Conservation (phyloP, 2,329 filamentous ascomycete species). For the Proliferodiscus dingleyae region DNA sequence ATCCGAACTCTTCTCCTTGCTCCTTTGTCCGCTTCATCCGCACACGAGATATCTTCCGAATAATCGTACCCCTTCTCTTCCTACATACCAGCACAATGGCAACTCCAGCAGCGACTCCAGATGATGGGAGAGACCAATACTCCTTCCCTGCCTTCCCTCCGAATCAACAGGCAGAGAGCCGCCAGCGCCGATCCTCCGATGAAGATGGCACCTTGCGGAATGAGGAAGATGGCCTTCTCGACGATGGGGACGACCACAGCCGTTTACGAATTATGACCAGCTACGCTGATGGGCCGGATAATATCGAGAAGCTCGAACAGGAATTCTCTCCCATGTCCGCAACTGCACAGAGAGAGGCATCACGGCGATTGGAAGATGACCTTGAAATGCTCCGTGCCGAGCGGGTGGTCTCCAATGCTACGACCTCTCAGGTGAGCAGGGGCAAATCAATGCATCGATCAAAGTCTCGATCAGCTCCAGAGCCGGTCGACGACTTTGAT, state of each 20-base stretch:
- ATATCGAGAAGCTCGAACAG: constrained; percentile 19
- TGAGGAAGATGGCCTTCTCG: constrained; percentile 15
- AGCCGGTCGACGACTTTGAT: constrained; percentile 54
- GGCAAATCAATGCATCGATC: constrained; percentile 35
- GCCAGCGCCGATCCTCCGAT: constrained; percentile 26
- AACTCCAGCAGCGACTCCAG: constrained; percentile 26
- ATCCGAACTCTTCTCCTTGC: background rate
- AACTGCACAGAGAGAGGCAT: constrained; percentile 54
- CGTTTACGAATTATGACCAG: constrained; percentile 45
- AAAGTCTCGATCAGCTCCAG: constrained; percentile 47
- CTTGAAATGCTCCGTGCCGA: constrained; percentile 61
- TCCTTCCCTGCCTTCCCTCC: constrained; percentile 29
- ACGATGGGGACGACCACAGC: constrained; percentile 32
- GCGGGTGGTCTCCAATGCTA: constrained; percentile 41
- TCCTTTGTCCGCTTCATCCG: background rate
- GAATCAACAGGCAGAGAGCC: constrained; percentile 8
- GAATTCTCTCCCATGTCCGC: constrained; percentile 39
- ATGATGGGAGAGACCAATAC: constrained; percentile 28
- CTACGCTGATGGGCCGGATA: constrained; percentile 31
- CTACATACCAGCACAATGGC: constrained; percentile 19
- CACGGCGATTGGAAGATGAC: constrained; percentile 60
- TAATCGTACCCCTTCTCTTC: background rate
- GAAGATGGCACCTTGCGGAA: constrained; percentile 29
- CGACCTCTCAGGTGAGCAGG: constrained; percentile 25
- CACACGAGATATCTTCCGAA: background rate